phyloP scores from a whole-genome alignment of 352 stramenopile species.

The Pythium utonaiense region DNA sequence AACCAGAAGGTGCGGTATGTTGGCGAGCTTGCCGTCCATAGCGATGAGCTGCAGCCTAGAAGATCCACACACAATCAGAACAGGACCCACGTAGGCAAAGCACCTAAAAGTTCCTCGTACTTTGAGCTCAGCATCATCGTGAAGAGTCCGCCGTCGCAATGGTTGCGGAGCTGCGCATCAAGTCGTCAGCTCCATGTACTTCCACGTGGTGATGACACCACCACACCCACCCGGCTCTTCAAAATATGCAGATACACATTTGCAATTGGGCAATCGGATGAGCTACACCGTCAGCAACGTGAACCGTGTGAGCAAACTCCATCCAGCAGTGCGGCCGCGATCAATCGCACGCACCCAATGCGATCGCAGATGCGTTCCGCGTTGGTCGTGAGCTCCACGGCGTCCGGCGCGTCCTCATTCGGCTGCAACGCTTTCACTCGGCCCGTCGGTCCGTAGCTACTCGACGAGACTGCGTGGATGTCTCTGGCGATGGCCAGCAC shows the following conservation, averaged over 20 bases:
- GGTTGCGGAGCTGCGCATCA: constrained; percentile 25
- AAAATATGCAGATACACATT: constrained; percentile 62
- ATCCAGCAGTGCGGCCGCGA: too few relatives aligned
- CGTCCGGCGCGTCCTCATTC: constrained; percentile 36
- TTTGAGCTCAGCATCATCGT: constrained; percentile 31
- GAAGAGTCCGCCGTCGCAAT: constrained; percentile 45
- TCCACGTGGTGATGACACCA: too few relatives aligned
- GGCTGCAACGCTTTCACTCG: constrained; percentile 42
- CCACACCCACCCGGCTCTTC: constrained; percentile 33
- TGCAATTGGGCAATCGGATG: constrained; percentile 36
- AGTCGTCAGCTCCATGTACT: too few relatives aligned
- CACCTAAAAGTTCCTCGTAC: constrained; percentile 13
- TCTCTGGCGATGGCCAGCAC: constrained; percentile 26
- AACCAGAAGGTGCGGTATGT: not conserved
- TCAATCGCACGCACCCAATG: constrained; percentile 27
- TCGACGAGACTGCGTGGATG: constrained; percentile 27
- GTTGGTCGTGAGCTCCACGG: constrained; percentile 39
- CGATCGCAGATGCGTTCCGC: constrained; percentile 38
- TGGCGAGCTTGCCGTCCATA: constrained; percentile 3
- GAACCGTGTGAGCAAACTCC: not conserved
- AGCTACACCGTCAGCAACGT: too few relatives aligned
- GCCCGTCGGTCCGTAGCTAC: constrained; percentile 45
- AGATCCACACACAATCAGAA: not conserved
- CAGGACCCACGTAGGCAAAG: too few relatives aligned
- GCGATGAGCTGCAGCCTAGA: constrained; percentile 8